Conservation (phyloP, 2,329 filamentous ascomycete genomes). For the Byssochlamys sp. region DNA sequence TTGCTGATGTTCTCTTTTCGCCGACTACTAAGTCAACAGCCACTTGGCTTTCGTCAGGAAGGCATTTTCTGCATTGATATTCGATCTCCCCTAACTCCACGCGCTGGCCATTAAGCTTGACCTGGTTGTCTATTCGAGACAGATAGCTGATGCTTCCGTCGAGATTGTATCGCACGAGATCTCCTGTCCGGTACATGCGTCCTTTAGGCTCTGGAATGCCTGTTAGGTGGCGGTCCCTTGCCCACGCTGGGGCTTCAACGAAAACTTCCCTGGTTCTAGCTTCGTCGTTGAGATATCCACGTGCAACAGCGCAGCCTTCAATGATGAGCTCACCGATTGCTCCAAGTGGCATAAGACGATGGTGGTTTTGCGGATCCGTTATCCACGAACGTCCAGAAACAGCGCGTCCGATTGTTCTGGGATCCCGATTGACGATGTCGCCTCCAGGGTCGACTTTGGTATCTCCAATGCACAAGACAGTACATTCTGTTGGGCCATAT, state of each 20-base stretch:
- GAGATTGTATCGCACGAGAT: constrained; percentile 27
- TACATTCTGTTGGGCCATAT: constrained; percentile 35
- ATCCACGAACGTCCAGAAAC: constrained; percentile 29
- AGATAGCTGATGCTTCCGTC: constrained; percentile 26
- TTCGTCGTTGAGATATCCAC: constrained; percentile 34
- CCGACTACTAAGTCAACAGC: constrained; percentile 35
- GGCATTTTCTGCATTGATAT: constrained; percentile 30
- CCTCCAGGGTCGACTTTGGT: constrained; percentile 23
- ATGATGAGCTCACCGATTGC: constrained; percentile 40
- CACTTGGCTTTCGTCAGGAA: constrained; percentile 28
- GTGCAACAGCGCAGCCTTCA: constrained; percentile 37
- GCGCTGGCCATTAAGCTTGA: constrained; percentile 37
- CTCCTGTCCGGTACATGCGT: constrained; percentile 30
- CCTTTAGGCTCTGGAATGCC: constrained; percentile 16
- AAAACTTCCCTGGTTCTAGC: constrained; percentile 27
- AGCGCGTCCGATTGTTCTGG: constrained; percentile 26
- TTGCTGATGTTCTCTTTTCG: constrained; percentile 20
- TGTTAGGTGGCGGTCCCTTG: constrained; percentile 10
- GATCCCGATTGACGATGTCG: constrained; percentile 19
- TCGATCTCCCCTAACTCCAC: constrained; percentile 40
- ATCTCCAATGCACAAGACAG: constrained; percentile 24
- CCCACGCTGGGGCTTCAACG: constrained; percentile 26
- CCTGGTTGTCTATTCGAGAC: constrained; percentile 23
- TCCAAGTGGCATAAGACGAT: constrained; percentile 35
- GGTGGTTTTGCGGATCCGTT: constrained; percentile 28